phyloP scores from a whole-genome alignment of 2,329 filamentous ascomycete genomes.

The Plenodomus lindquistii region DNA sequence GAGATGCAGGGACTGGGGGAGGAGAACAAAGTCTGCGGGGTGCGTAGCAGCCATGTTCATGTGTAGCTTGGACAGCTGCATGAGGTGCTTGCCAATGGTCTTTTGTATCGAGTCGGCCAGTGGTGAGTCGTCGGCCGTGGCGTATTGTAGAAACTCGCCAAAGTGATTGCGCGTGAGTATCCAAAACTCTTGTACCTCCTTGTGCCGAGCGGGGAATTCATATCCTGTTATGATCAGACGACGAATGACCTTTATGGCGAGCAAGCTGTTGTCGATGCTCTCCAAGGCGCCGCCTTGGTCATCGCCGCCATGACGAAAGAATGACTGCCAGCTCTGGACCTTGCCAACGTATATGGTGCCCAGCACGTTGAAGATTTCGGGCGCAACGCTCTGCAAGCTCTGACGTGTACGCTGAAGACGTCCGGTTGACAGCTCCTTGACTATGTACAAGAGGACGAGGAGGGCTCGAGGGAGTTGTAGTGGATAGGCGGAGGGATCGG shows the following conservation, averaged over 20 bases:
- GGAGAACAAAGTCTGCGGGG: constrained; percentile 77
- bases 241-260: constrained; percentile 77
- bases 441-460: constrained; percentile 77
- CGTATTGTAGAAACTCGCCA: constrained; percentile 70
- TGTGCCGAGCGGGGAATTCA: constrained; percentile 78
- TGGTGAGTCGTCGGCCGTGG: constrained; percentile 60
- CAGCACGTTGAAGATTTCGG: constrained; percentile 81
- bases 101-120: constrained; percentile 58
- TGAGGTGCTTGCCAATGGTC: constrained; percentile 78
- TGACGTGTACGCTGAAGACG: constrained; percentile 74
- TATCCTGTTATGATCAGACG: constrained; percentile 81
- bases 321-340: constrained; percentile 69
- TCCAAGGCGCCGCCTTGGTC: constrained; percentile 63
- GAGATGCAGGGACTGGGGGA: constrained; percentile 78
- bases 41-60: constrained; percentile 80
- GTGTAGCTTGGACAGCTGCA: constrained; percentile 92
- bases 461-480: constrained; percentile 72
- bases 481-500: constrained; percentile 59
- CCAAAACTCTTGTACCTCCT: constrained; percentile 81
- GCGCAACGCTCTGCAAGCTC: constrained; percentile 75
- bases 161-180: constrained; percentile 73
- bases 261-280: constrained; percentile 75
- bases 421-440: constrained; percentile 88
- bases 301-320: constrained; percentile 61
- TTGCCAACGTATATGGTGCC: constrained; percentile 77